Evolutionary conservation across 306 rosid genomes (phyloP).

Genomic region (Urtica urens): DNA sequence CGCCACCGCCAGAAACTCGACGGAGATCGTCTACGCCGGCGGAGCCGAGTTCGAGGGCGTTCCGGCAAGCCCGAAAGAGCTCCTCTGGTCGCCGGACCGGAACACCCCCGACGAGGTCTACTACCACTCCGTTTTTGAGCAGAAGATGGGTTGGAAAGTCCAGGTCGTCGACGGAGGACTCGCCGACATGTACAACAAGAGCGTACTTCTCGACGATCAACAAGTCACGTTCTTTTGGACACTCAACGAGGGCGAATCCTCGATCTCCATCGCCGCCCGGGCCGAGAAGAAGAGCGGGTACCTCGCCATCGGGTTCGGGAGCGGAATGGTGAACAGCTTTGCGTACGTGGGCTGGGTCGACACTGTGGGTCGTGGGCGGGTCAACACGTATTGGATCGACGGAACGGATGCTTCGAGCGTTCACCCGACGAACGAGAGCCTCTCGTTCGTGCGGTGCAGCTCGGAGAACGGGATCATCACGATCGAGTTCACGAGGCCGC

Average conservation of each 20-base stretch:
- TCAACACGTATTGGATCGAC: slow-evolving; percentile 72
- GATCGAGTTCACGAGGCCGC: slow-evolving; percentile 73
- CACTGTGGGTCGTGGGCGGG: slow-evolving; percentile 51
- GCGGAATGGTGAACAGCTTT: slow-evolving; percentile 62
- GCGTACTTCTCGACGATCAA: slow-evolving; percentile 84
- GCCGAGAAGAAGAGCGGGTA: slow-evolving; percentile 93
- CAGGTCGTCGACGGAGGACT: slow-evolving; percentile 94
- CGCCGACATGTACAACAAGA: slow-evolving; percentile 82
- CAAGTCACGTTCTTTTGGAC: slow-evolving; percentile 93
- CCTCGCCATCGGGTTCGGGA: slow-evolving; percentile 81
- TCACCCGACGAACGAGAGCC: slow-evolving; percentile 53
- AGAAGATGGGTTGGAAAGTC: slow-evolving; percentile 91
- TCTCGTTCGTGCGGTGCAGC: slow-evolving; percentile 71
- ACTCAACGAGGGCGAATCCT: slow-evolving; percentile 41
- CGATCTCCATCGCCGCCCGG: slow-evolving; percentile 73
- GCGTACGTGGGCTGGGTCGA: slow-evolving; percentile 86
- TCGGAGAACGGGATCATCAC: slow-evolving; percentile 74
- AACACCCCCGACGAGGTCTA: slow-evolving; percentile 66
- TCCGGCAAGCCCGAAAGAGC: slow-evolving; percentile 66
- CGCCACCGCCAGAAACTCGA: slow-evolving; percentile 62
- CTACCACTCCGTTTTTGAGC: slow-evolving; percentile 60
- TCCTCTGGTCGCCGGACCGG: slow-evolving; percentile 73
- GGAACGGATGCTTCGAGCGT: slow-evolving; percentile 58
- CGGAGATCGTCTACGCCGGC: slow-evolving; percentile 74
- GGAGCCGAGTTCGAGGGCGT: slow-evolving; percentile 80